Percentiles rank a stretch among this genome's conserved stretches.
phyloP scores from a whole-genome alignment of 2,329 filamentous ascomycete species.

The Lizonia empirigonia region DNA sequence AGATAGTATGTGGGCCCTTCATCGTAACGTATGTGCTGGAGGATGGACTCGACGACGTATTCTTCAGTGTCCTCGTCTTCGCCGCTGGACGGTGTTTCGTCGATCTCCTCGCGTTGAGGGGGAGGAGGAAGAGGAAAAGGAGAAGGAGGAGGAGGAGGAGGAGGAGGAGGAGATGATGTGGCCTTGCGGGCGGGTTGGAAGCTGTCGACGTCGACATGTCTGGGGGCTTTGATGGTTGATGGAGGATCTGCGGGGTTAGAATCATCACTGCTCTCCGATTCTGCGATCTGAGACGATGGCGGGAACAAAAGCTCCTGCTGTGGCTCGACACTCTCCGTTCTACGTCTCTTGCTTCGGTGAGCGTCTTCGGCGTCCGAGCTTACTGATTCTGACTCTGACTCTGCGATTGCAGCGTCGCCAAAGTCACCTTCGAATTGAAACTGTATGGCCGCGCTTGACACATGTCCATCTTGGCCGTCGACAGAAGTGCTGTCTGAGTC shows the following conservation, averaged over 20 bases:
- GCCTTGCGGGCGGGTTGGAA: neutral
- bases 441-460: slow-evolving; percentile 21
- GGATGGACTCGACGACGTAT: slow-evolving; percentile 38
- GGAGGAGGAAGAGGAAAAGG: too few relatives aligned
- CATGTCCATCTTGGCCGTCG: slow-evolving; percentile 12
- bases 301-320: slow-evolving; percentile 4
- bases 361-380: neutral
- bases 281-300: slow-evolving; percentile 1
- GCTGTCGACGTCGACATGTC: neutral
- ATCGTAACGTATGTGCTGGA: slow-evolving; percentile 32
- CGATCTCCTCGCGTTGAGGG: neutral
- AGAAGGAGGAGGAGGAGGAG: too few relatives aligned
- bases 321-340: slow-evolving; percentile 19
- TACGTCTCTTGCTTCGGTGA: slow-evolving; percentile 18
- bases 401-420: neutral
- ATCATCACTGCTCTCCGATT: neutral
- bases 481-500: slow-evolving; percentile 4
- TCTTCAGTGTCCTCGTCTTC: slow-evolving; percentile 27
- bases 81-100: neutral
- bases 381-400: neutral
- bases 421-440: slow-evolving; percentile 11
- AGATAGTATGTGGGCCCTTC: slow-evolving; percentile 32
- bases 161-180: neutral
- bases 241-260: neutral
- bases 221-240: neutral